Base-by-base conservation (phyloP, 495 filamentous ascomycete species). In the Annulohypoxylon nitens region DNA sequence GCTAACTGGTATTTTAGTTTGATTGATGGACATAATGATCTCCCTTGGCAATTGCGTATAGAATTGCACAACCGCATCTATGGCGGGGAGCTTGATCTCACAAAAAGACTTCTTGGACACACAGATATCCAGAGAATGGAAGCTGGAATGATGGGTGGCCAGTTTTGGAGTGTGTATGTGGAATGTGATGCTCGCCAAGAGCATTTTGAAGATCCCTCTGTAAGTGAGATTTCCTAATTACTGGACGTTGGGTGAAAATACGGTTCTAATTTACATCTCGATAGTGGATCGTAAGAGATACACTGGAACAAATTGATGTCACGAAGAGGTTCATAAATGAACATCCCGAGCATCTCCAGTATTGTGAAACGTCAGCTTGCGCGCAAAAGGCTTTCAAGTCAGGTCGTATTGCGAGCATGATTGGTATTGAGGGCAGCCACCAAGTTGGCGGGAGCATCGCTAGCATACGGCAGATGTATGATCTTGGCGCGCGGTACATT, bases 81-180 rank as follows among this genome's bases (percentile, higher is more conserved):
- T 48, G 72, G 76, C 63, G 60, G 63, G 37, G 45, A 47, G 30
- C 68, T 79, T 7, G 71, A 75, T 12, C 72, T 81, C 34, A 75
- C 70, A 12, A 73, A 78, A 55, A 65, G 75, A 33, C 71, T 77
- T 14, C 63, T 75, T 10, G 69, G 71, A 2, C 75, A 77, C 64
- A 75, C 75, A 0, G 75, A 78, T 60, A 55, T 78, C 12, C 64
- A 70, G 43, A 71, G 75, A 25, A 70, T 79, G 70, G 60, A 64
- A 55, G 41, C 67, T 2, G 77, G 77, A 0, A 67, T 67, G 59
- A 51, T 76, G 16, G 77, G 75, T 0, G 77, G 81, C 1, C 78
- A 81, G 55, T 84, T 83, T 59, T 83, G 81, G 81, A 80, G 76
- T 59, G 75, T 76, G 1, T 81, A 76, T 33, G 64, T 73, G 23